phyloP scores from a whole-genome alignment of 2,329 filamentous ascomycete species.

The Ceratocystis variospora region DNA sequence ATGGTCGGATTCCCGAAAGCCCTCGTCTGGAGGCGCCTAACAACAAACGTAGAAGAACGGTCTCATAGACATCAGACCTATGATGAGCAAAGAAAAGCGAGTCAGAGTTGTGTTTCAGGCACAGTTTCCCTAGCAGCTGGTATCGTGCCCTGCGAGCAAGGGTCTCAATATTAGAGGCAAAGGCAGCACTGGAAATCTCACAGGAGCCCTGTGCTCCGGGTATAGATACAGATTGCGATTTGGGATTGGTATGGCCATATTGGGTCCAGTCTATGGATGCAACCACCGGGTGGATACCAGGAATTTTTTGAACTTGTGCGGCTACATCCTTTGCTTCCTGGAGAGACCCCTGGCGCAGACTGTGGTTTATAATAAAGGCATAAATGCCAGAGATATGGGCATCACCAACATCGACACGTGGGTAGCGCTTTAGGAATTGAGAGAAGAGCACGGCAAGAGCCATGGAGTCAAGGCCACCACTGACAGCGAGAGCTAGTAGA shows the following conservation, averaged over 20 bases:
- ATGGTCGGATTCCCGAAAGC: conserved; percentile 52
- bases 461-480: conserved; percentile 97
- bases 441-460: conserved; percentile 66
- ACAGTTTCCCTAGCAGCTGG: conserved; percentile 50
- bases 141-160: conserved; percentile 63
- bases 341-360: conserved; percentile 38
- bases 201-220: neutral
- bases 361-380: conserved; percentile 44
- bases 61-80: conserved; percentile 81
- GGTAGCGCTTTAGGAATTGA: conserved; percentile 28
- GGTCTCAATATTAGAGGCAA: conserved; percentile 57
- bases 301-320: conserved; percentile 28
- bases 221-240: neutral
- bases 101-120: conserved; percentile 36
- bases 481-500: conserved; percentile 58
- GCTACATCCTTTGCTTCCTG: conserved; percentile 39
- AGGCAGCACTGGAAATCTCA: conserved; percentile 26
- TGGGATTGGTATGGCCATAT: conserved; percentile 10
- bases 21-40: conserved; percentile 50
- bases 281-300: conserved; percentile 24
- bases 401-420: conserved; percentile 31
- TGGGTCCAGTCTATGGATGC: conserved; percentile 24
- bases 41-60: conserved; percentile 64
- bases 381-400: conserved; percentile 31
- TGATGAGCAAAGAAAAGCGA: conserved; percentile 74